Conservation (phyloP, 768 basidiomycete species). For the Melanogaster broomeanus region DNA sequence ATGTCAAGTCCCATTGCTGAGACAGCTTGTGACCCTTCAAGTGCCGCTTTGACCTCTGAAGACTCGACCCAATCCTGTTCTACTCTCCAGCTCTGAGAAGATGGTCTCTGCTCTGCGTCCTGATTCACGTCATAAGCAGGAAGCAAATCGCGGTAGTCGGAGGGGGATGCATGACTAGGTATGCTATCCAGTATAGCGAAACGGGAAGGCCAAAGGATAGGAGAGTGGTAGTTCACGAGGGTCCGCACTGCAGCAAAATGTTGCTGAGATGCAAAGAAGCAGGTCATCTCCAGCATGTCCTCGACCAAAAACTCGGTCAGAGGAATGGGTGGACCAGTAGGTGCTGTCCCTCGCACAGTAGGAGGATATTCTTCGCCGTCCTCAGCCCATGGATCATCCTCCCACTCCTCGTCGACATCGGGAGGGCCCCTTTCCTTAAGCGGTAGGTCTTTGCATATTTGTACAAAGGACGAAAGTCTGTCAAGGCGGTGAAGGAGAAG, state of each 20-base stretch:
- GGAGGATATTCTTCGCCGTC: slow-evolving; percentile 32
- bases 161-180: slow-evolving; percentile 72
- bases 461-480: slow-evolving; percentile 69
- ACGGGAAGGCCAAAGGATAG: slow-evolving; percentile 66
- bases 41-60: slow-evolving; percentile 40
- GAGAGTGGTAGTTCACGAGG: slow-evolving; percentile 59
- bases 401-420: slow-evolving; percentile 47
- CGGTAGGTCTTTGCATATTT: slow-evolving; percentile 51
- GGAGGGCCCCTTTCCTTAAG: slow-evolving; percentile 25
- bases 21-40: slow-evolving; percentile 32
- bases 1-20: slow-evolving; percentile 9
- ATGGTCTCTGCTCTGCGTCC: slow-evolving; percentile 42
- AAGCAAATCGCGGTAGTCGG: slow-evolving; percentile 59
- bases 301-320: slow-evolving; percentile 65
- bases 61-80: slow-evolving; percentile 63
- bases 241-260: slow-evolving; percentile 58
- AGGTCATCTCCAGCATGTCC: slow-evolving; percentile 59
- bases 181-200: slow-evolving; percentile 69
- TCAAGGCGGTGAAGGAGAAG: slow-evolving; percentile 71
- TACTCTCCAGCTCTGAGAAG: slow-evolving; percentile 47
- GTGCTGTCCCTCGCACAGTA: slow-evolving; percentile 22
- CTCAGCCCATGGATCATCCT: slow-evolving; percentile 70
- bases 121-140: slow-evolving; percentile 56
- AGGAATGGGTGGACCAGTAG: slow-evolving; percentile 44
- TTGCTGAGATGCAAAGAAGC: slow-evolving; percentile 63